Evolutionary conservation across 1,284 basidiomycete genomes (phyloP).

Genomic region (Fomitiporia mediterranea): DNA sequence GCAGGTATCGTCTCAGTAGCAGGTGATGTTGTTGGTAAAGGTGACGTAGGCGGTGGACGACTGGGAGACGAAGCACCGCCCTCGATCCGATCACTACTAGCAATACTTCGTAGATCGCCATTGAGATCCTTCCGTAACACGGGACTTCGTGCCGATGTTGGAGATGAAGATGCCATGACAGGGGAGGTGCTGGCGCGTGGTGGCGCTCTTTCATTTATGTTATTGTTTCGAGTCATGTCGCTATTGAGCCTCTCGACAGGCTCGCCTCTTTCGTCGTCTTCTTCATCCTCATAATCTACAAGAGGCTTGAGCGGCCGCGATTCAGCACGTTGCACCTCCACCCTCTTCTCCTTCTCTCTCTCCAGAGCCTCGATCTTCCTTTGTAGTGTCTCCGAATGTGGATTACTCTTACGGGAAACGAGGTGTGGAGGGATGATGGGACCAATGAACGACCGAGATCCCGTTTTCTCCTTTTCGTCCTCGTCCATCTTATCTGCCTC

Average conservation of each 20-base stretch:
- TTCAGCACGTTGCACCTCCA: constrained; percentile 27
- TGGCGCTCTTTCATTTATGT: neutral
- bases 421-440: constrained; percentile 52
- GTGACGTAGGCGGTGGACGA: constrained; percentile 21
- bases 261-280: constrained; percentile 20
- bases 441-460: constrained; percentile 54
- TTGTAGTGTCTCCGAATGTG: constrained; percentile 56
- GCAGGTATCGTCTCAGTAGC: constrained; percentile 33
- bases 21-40: constrained; percentile 23
- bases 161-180: neutral
- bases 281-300: constrained; percentile 17
- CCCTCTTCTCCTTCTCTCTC: constrained; percentile 25
- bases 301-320: constrained; percentile 7
- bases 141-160: neutral
- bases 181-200: neutral
- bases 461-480: constrained; percentile 30
- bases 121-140: neutral
- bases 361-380: constrained; percentile 53
- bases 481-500: constrained; percentile 11
- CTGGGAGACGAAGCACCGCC: constrained; percentile 5
- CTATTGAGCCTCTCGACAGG: constrained; percentile 1
- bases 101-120: neutral
- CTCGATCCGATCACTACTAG: neutral
- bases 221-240: constrained; percentile 1
- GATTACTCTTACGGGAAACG: constrained; percentile 37